Evolutionary conservation across 192 early-diverging fungal genomes (phyloP).

Genomic region (Coemansia sp.): DNA sequence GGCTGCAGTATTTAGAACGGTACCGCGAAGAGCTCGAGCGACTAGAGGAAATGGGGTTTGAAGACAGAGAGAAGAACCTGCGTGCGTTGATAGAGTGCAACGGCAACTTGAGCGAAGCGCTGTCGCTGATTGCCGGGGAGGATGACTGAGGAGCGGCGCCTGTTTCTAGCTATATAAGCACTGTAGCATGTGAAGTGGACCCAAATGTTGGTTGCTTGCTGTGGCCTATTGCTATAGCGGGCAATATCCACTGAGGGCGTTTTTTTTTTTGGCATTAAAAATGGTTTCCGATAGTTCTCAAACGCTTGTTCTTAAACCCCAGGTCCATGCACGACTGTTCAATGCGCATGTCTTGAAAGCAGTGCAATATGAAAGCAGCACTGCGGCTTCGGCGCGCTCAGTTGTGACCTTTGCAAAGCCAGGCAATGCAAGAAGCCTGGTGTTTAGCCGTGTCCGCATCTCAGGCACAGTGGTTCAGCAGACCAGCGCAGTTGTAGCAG

Average conservation of each 20-base stretch:
- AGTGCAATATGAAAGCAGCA: neutral
- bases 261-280: neutral
- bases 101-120: slow-evolving; percentile 83
- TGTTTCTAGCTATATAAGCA: neutral
- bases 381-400: too few species aligned
- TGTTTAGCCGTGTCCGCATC: neutral
- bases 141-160: neutral
- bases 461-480: neutral
- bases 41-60: slow-evolving; percentile 94
- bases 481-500: neutral
- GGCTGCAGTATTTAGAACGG: slow-evolving; percentile 42
- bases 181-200: too few species aligned
- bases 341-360: neutral
- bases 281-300: neutral
- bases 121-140: slow-evolving; percentile 42
- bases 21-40: slow-evolving; percentile 67
- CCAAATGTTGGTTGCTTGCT: too few species aligned
- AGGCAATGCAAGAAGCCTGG: neutral
- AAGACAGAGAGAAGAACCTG: slow-evolving; percentile 78
- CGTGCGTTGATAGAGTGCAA: slow-evolving; percentile 78
- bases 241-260: neutral
- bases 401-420: too few species aligned
- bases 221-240: too few species aligned
- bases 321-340: neutral
- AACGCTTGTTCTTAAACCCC: neutral